These are phyloP conservation scores for Orbilia ellipsospora DNA, from an alignment of 2,329 filamentous ascomycete species.

Conservation along the genomic window DNA sequence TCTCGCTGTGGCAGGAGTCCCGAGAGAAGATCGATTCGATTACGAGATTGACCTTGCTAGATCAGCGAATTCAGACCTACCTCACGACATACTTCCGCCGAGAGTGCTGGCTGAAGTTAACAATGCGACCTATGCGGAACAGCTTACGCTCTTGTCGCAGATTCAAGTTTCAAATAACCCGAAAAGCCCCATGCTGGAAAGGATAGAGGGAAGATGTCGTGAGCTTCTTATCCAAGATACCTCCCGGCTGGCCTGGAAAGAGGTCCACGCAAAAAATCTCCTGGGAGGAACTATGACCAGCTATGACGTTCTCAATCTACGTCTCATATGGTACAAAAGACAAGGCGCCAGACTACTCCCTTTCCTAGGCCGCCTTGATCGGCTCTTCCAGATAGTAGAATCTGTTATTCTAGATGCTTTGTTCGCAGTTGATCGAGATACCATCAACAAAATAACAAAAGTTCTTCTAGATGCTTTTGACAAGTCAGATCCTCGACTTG, in stretches of 20 bases:
- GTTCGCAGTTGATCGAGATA: conserved; percentile 59
- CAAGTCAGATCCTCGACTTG: conserved; percentile 55
- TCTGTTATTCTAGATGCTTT: conserved; percentile 59
- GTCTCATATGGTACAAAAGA: conserved; percentile 53
- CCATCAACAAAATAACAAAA: conserved; percentile 62
- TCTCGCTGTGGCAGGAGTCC: conserved; percentile 63
- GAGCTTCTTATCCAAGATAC: conserved; percentile 45
- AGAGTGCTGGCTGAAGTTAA: conserved; percentile 44
- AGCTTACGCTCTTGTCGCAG: conserved; percentile 37
- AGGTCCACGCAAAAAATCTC: conserved; percentile 36
- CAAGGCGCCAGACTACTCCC: conserved; percentile 58
- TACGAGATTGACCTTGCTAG: conserved; percentile 62
- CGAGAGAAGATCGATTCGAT: conserved; percentile 63
- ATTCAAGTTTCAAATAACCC: conserved; percentile 42
- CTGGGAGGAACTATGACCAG: conserved; percentile 57
- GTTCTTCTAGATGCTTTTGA: conserved; percentile 62
- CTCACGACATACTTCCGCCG: conserved; percentile 27
- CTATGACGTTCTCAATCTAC: conserved; percentile 58
- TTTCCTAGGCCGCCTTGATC: conserved; percentile 58
- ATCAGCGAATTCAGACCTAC: conserved; percentile 58
- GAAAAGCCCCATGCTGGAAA: conserved; percentile 24
- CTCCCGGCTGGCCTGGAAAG: conserved; percentile 38
- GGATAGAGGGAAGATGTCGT: conserved; percentile 30
- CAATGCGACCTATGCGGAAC: conserved; percentile 46
- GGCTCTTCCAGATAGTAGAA: conserved; percentile 59